Evolutionary conservation across 441 rosid genomes (phyloP).

Genomic region (Populus hybrid): DNA sequence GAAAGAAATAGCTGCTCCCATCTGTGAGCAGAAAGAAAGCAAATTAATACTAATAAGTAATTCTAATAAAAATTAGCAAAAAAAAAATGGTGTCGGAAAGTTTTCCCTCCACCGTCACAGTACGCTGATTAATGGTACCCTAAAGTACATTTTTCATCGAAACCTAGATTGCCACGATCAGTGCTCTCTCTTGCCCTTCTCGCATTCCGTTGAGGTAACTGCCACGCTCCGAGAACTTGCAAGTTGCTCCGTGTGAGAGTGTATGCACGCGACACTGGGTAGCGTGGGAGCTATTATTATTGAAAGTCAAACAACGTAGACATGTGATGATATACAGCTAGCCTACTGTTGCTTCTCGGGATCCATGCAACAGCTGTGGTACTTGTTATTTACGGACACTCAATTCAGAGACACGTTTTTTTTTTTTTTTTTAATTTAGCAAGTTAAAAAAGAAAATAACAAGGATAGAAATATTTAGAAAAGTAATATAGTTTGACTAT

Average conservation of each 20-base stretch:
- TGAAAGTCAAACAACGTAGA: too few relatives aligned
- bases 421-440: neutral
- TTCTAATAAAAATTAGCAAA: neutral
- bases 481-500: too few relatives aligned
- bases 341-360: too few relatives aligned
- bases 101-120: conserved; percentile 1
- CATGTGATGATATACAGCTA: too few relatives aligned
- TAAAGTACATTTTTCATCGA: neutral
- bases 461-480: too few relatives aligned
- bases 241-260: neutral
- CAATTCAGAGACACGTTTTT: too few relatives aligned
- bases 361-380: too few relatives aligned
- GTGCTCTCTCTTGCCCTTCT: neutral
- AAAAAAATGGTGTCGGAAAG: conserved; percentile 1
- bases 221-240: neutral
- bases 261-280: neutral
- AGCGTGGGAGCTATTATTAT: neutral
- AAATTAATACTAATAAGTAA: too few relatives aligned
- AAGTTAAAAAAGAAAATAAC: neutral
- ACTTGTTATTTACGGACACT: too few relatives aligned
- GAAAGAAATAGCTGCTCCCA: neutral
- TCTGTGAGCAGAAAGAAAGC: neutral
- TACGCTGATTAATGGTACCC: neutral
- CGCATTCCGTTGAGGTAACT: neutral
- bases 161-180: neutral